Base-by-base conservation (phyloP, 2,329 filamentous ascomycete genomes). In the Verticillium dahliae region DNA sequence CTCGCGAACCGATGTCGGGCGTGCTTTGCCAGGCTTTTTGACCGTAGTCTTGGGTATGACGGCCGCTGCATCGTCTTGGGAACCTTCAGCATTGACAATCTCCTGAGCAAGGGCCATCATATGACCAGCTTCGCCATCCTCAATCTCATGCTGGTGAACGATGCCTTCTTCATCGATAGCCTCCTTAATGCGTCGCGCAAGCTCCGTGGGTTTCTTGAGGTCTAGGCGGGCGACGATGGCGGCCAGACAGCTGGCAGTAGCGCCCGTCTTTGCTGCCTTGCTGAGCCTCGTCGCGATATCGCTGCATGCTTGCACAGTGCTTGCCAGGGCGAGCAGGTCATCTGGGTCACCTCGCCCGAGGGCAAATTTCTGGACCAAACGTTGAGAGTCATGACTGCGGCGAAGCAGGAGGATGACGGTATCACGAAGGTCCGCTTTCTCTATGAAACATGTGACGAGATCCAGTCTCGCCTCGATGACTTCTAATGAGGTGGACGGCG, bases 161-260 rank as follows among this genome's bases (percentile, higher is more conserved):
- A 98, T 78, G 0, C 92, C 91, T 65, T 97, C 93, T 75, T 98
- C 95, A 69, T 99, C 95, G 62, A 99, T 96, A 4, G 94, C 88
- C 2, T 84, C 80, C 58, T 84, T 77, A 62, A 99, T 97, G 27
- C 83, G 84, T 27, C 79, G 75, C 2, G 93, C 90, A 4, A 98
- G 83, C 52, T 84, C 80, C 11, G 80, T 76, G 0, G 92, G 90
- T 2, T 85, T 84, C 13, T 84, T 79, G 22, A 97, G 80, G 60
- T 85, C 80, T 54, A 95, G 85, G 6, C 89, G 84, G 22, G 73
- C 73, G 2, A 82, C 70, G 62, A 90, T 72, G 50, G 72, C 67
- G 58, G 73, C 62, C 3, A 86, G 72, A 62, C 80, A 82, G 11
- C 70, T 66, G 11, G 61, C 54, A 7, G 59, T 45, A 59, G 66